Evolutionary conservation across 257 asterid genomes (phyloP).

Genomic region (Rehmannia glutinosa): DNA sequence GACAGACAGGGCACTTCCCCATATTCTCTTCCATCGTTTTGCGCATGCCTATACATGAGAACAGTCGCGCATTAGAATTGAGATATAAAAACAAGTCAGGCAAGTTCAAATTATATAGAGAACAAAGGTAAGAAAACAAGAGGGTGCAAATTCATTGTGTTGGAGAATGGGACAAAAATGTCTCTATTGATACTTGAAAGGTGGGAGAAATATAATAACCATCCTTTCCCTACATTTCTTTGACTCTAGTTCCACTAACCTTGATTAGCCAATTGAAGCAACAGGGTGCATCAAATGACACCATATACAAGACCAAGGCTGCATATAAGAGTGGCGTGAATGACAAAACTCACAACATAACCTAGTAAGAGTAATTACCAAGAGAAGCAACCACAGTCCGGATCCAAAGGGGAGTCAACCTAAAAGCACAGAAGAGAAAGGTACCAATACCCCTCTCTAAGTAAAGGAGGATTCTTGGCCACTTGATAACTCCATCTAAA

Average conservation of each 20-base stretch:
- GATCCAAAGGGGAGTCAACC: too few relatives aligned
- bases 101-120: background rate
- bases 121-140: background rate
- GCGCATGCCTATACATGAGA: conserved; percentile 38
- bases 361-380: too few relatives aligned
- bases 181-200: background rate
- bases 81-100: background rate
- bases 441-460: too few relatives aligned
- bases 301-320: too few relatives aligned
- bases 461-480: too few relatives aligned
- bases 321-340: too few relatives aligned
- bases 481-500: too few relatives aligned
- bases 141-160: background rate
- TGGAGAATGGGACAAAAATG: background rate
- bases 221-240: background rate
- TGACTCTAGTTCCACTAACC: background rate
- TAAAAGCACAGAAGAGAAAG: too few relatives aligned
- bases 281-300: too few relatives aligned
- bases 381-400: too few relatives aligned
- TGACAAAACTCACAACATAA: too few relatives aligned
- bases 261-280: too few relatives aligned
- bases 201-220: background rate
- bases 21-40: conserved; percentile 44
- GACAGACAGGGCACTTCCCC: conserved; percentile 83
- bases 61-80: conserved; percentile 5